These are phyloP conservation scores for Dentipellis sp. DNA, from an alignment of 768 basidiomycete genomes.

Conservation along the genomic window DNA sequence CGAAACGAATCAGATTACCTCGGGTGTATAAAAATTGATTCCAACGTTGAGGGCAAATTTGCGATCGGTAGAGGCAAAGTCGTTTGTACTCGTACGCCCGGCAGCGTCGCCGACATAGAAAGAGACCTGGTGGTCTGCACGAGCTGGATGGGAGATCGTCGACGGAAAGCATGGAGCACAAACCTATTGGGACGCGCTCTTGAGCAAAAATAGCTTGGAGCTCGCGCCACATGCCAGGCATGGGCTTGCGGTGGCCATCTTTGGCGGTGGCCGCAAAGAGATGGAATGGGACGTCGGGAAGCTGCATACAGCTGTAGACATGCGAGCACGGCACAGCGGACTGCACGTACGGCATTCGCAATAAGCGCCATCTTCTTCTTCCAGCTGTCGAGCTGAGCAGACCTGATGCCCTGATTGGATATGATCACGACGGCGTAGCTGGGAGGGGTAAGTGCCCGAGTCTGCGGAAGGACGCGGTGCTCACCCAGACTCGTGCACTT, in stretches of 20 bases:
- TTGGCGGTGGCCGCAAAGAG: slow-evolving; percentile 68
- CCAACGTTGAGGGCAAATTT: slow-evolving; percentile 79
- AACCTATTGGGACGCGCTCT: slow-evolving; percentile 59
- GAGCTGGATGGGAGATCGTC: neutral
- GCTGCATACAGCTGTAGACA: slow-evolving; percentile 28
- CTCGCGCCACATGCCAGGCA: slow-evolving; percentile 79
- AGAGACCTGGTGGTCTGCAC: slow-evolving; percentile 49
- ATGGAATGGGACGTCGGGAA: slow-evolving; percentile 67
- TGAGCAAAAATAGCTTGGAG: slow-evolving; percentile 52
- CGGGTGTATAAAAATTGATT: slow-evolving; percentile 74
- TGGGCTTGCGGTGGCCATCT: slow-evolving; percentile 79
- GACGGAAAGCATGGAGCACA: slow-evolving; percentile 8
- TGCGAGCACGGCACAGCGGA: neutral
- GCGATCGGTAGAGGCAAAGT: slow-evolving; percentile 76
- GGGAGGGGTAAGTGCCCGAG: neutral
- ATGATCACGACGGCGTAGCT: slow-evolving; percentile 71
- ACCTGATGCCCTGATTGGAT: slow-evolving; percentile 67
- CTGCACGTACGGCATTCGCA: slow-evolving; percentile 43
- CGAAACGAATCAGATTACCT: slow-evolving; percentile 36
- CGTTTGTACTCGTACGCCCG: slow-evolving; percentile 53
- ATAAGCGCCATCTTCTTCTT: slow-evolving; percentile 68
- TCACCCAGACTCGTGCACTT: slow-evolving; percentile 53
- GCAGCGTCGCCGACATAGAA: slow-evolving; percentile 91
- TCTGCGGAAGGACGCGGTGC: slow-evolving; percentile 12
- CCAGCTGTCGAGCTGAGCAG: slow-evolving; percentile 48